Base-by-base conservation (phyloP, 768 basidiomycete species). In the Rubroboletus pulcherrimus region DNA sequence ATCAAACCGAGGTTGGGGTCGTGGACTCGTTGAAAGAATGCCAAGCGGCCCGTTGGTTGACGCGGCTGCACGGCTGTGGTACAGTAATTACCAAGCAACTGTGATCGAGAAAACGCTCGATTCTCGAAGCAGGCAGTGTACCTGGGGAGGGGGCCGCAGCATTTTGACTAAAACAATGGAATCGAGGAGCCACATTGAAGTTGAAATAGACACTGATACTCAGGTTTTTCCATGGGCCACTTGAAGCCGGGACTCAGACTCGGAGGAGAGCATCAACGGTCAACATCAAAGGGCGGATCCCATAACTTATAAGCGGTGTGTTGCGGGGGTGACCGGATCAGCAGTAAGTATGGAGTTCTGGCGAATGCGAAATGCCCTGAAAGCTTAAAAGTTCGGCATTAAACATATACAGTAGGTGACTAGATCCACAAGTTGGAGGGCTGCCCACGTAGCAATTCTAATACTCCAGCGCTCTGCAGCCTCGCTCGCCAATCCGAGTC, bases 271-370 rank as follows among this genome's bases (percentile, higher is more conserved):
- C 40, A 40, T 7, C 24, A 11, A 29, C 6, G 5, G 21, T 14
- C 1, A 7, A 29, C 34, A 38, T 30, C 34, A 48, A 19, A 2
- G 9, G 10, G 19, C 33, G 45, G 5, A n/a, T 11, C n/a, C 4
- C 42, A 21, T 21, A 21, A 34, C n/a, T n/a, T n/a, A n/a, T n/a
- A n/a, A n/a, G 55, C 43, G 34, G 53, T 56, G 43, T 40, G 52
- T 46, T 46, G 43, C 43, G 37, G 37, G 30, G 42, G 29, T 21
- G 54, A 45, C 29, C 7, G 2, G 24, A 55, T 53, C 50, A 46
- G 7, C 10, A 45, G 5, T 7, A 5, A 14, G n/a, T 12, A n/a
- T 34, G 19, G 7, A 14, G 45, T 19, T 34, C 24, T 3, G 10
- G 24, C 26, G 12, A n/a, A n/a, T n/a, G n/a, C n/a, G n/a, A n/a